phyloP scores from a whole-genome alignment of 768 basidiomycete genomes.

The Boletus fagicola region DNA sequence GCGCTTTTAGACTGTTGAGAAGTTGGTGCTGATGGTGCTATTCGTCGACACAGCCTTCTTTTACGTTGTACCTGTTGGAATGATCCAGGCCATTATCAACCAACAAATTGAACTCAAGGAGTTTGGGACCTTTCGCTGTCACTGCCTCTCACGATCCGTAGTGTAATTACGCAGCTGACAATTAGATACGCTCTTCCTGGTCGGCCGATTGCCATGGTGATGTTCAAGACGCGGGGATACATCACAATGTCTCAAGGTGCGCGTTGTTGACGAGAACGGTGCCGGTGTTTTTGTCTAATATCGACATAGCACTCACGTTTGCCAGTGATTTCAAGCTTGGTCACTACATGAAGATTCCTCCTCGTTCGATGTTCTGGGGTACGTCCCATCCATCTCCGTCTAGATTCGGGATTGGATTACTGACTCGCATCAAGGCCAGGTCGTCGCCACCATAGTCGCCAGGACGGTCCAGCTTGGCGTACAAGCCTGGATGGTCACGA shows the following conservation, averaged over 20 bases:
- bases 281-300: background rate
- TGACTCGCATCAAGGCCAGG: slow-evolving; percentile 38
- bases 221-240: slow-evolving; percentile 76
- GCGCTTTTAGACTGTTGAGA: slow-evolving; percentile 14
- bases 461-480: slow-evolving; percentile 68
- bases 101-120: slow-evolving; percentile 63
- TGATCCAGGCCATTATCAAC: slow-evolving; percentile 79
- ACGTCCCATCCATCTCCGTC: background rate
- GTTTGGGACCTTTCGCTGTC: background rate
- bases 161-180: slow-evolving; percentile 71
- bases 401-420: background rate
- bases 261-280: background rate
- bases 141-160: slow-evolving; percentile 7
- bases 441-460: slow-evolving; percentile 59
- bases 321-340: slow-evolving; percentile 74
- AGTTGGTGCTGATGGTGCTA: background rate
- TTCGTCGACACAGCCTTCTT: slow-evolving; percentile 38
- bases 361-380: slow-evolving; percentile 64
- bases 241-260: slow-evolving; percentile 52
- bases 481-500: slow-evolving; percentile 57
- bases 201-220: slow-evolving; percentile 75
- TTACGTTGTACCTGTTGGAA: slow-evolving; percentile 74
- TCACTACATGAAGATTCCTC: slow-evolving; percentile 71
- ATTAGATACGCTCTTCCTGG: slow-evolving; percentile 58
- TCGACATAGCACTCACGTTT: slow-evolving; percentile 51